A percentile compares a stretch with the other conserved stretches of the same genome.
Evolutionary conservation across 345 rosid species (phyloP).

Genomic region (Hypericum perforatum): DNA sequence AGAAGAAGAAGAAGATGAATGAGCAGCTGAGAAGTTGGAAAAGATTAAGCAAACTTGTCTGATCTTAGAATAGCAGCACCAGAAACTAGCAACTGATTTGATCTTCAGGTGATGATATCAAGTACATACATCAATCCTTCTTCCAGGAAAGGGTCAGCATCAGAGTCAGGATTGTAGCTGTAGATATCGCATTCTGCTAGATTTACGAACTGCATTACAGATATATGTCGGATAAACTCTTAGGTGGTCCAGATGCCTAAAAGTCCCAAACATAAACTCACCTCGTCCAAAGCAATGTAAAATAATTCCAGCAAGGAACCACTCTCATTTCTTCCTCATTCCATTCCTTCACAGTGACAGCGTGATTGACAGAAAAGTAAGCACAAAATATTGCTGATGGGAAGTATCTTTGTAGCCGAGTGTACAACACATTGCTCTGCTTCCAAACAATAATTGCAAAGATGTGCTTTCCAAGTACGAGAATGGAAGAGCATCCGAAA

Average conservation of each 20-base stretch:
- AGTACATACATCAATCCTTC: conserved; percentile 64
- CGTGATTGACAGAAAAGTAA: conserved; percentile 3
- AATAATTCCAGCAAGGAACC: conserved; percentile 62
- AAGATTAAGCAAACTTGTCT: too few species aligned
- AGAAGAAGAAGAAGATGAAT: conserved; percentile 73
- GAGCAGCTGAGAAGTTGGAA: not conserved
- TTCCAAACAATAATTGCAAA: not conserved
- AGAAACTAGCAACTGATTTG: too few species aligned
- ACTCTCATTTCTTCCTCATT: conserved; percentile 44
- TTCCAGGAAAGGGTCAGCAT: conserved; percentile 79
- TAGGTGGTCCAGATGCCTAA: conserved; percentile 3
- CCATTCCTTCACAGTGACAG: conserved; percentile 52
- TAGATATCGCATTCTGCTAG: conserved; percentile 81
- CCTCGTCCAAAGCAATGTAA: conserved; percentile 93
- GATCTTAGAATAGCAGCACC: too few species aligned
- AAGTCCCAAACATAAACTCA: conserved; percentile 14
- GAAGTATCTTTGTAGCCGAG: too few species aligned
- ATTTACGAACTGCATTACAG: conserved; percentile 63
- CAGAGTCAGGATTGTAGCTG: conserved; percentile 69
- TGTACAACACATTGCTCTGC: too few species aligned
- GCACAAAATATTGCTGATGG: too few species aligned
- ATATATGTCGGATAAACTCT: conserved; percentile 11
- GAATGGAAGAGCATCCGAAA: too few species aligned
- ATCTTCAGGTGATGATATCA: conserved; percentile 9
- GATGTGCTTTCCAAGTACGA: too few species aligned